These are phyloP conservation scores for Xylaria sp. DNA, from an alignment of 2,329 filamentous ascomycete species.

Conservation along the genomic window DNA sequence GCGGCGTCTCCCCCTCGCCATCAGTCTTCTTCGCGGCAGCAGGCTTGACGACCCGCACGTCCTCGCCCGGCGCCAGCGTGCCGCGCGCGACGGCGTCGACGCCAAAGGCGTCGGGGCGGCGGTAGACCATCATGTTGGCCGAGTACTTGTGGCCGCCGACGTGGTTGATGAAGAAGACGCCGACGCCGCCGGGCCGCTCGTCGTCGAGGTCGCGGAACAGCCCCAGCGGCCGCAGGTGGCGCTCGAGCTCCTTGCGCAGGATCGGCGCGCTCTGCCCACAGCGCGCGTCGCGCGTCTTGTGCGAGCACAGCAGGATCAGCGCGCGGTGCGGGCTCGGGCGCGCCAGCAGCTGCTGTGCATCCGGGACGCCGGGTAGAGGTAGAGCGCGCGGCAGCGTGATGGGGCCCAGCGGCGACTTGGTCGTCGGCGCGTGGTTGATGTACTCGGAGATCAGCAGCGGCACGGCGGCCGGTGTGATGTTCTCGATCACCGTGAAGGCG, in stretches of 20 bases:
- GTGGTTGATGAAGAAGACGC: constrained; percentile 95
- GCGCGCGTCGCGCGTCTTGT: constrained; percentile 90
- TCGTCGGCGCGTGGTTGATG: constrained; percentile 76
- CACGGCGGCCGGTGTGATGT: constrained; percentile 78
- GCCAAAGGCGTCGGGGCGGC: constrained; percentile 65
- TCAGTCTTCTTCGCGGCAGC: constrained; percentile 38
- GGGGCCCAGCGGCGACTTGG: constrained; percentile 63
- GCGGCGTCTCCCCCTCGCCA: constrained; percentile 42
- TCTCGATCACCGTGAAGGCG: constrained; percentile 80
- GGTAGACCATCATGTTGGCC: constrained; percentile 92
- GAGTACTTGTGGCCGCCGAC: constrained; percentile 97
- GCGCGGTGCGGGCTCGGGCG: constrained; percentile 80
- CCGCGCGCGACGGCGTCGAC: constrained; percentile 52
- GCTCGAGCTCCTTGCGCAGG: constrained; percentile 84
- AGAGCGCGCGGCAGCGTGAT: constrained; percentile 45
- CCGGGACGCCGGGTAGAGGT: constrained; percentile 37
- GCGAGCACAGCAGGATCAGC: constrained; percentile 91
- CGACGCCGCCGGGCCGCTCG: constrained; percentile 86
- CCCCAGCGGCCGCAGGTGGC: constrained; percentile 83
- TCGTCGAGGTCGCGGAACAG: constrained; percentile 88
- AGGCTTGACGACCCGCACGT: constrained; percentile 44
- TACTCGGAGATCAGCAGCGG: constrained; percentile 73
- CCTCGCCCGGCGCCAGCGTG: constrained; percentile 45
- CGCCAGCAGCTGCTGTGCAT: constrained; percentile 44
- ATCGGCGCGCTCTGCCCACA: constrained; percentile 94